A percentile compares a stretch with the other conserved stretches of the same genome.
Evolutionary conservation across 352 stramenopile species (phyloP).

Genomic region (Aphanomyces cochlioides): DNA sequence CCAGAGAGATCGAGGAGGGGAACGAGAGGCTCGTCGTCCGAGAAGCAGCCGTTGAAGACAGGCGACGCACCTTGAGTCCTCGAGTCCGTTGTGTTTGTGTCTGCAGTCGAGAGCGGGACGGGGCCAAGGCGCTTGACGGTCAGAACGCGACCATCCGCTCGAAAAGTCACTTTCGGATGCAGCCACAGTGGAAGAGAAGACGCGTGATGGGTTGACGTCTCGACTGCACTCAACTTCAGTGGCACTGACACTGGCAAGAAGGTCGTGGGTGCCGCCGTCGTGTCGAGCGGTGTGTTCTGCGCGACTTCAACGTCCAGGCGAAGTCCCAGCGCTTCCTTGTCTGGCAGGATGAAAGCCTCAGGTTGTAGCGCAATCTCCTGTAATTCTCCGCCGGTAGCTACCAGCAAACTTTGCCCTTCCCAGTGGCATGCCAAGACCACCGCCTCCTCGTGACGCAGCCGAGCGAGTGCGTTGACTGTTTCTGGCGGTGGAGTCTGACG

Average conservation of each 20-base stretch:
- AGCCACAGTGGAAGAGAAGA: conserved; percentile 10
- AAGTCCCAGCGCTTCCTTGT: neutral
- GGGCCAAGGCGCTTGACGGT: conserved; percentile 15
- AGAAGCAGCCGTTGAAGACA: conserved; percentile 18
- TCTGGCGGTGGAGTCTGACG: neutral
- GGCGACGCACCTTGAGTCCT: conserved; percentile 18
- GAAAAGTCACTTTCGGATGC: conserved; percentile 28
- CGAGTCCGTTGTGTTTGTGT: conserved; percentile 11
- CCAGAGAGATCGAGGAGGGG: conserved; percentile 18
- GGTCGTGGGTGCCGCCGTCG: neutral
- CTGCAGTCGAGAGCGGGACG: conserved; percentile 13
- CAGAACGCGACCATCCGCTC: neutral
- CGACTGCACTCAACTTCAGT: neutral
- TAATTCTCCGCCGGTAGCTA: neutral
- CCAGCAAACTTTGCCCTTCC: neutral
- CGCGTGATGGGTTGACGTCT: conserved; percentile 4
- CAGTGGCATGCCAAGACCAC: conserved; percentile 14
- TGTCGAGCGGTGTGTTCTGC: neutral
- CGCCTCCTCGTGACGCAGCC: conserved; percentile 17
- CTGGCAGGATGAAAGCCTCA: neutral
- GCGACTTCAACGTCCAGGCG: neutral
- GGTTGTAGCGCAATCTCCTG: conserved; percentile 8
- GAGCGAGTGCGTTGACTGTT: neutral
- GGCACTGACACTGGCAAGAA: neutral
- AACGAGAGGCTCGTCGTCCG: neutral